Evolutionary conservation across 495 filamentous ascomycete species (phyloP), one percentile per base, ranked within the genome.

Genomic region (Neurospora sp.): DNA sequence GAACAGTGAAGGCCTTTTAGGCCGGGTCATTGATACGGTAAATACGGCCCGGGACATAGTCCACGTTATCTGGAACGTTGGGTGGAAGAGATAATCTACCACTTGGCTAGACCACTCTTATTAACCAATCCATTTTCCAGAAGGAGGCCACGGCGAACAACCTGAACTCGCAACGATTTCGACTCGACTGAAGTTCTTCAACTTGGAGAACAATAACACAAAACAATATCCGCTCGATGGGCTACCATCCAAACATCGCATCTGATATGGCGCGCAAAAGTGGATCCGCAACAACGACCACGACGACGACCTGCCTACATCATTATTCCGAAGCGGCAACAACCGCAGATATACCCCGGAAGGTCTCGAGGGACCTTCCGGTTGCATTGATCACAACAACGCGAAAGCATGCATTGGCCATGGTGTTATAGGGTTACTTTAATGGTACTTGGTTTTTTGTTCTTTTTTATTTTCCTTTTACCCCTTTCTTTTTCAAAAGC

Each of bases 51-150:
- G 90, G 76, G 96, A 99, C 77, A 99, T 99, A 76, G 94, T 92
- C 44, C 93, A 97, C 84, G 94, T 98, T 44, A 93, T 98, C 75
- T 97, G 94, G 94, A 99, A 99, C 79, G 96, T 98, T 72, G 95
- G 95, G 42, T 98, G 95, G 96, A 89, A 92, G 76, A 86, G 89
- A 75, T 94, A 78, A 91, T 72, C 39, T 39, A 71, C 18, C 70
- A 40, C 75, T 72, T 66, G 70, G 74, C 70, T 72, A 74, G 79
- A 78, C 71, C 74, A 62, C 75, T 78, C 71, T 78, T 79, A 75
- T 79, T 81, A 81, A 81, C 80, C 79, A 80, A 75, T 44, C 44
- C 69, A 74, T 81, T 77, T 81, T 79, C 73, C 77, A 81, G 80
- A 78, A 79, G 80, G 80, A 77, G 75, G 76, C 74, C 75, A 72